Conservation (phyloP, 257 asterid genomes). For the Echites panduratus region DNA sequence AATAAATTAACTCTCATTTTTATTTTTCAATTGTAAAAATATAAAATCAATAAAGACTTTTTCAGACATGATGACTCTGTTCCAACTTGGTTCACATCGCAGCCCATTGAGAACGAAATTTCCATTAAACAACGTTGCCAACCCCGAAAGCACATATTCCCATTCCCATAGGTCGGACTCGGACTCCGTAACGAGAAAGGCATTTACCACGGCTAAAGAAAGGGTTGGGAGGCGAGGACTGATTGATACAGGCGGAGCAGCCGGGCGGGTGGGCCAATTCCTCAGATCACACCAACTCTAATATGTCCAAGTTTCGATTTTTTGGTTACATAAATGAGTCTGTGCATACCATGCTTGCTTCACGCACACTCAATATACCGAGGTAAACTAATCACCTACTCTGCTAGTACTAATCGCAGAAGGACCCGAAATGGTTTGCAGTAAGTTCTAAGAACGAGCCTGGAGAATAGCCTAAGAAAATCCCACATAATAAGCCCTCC, state of each 20-base stretch:
- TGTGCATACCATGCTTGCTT: not conserved
- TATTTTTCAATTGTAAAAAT: too few species aligned
- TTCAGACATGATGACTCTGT: too few species aligned
- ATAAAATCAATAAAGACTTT: too few species aligned
- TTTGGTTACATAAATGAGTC: not conserved
- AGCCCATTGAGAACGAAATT: not conserved
- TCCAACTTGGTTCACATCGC: not conserved
- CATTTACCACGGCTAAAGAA: not conserved
- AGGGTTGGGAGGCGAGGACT: not conserved
- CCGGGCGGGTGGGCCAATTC: not conserved
- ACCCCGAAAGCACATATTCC: not conserved
- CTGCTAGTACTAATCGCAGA: not conserved
- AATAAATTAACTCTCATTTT: too few species aligned
- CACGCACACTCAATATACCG: not conserved
- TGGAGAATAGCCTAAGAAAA: not conserved
- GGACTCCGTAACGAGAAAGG: not conserved
- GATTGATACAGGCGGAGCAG: not conserved
- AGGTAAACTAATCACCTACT: not conserved
- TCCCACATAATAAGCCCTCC: not conserved
- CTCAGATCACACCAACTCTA: not conserved
- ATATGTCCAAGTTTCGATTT: not conserved
- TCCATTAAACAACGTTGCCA: conserved; percentile 1
- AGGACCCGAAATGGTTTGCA: not conserved
- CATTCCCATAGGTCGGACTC: not conserved
- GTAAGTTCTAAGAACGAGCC: not conserved